Evolutionary conservation across 345 rosid species (phyloP), one percentile per base, ranked within the genome.

Genomic region (Iberis pinnata): DNA sequence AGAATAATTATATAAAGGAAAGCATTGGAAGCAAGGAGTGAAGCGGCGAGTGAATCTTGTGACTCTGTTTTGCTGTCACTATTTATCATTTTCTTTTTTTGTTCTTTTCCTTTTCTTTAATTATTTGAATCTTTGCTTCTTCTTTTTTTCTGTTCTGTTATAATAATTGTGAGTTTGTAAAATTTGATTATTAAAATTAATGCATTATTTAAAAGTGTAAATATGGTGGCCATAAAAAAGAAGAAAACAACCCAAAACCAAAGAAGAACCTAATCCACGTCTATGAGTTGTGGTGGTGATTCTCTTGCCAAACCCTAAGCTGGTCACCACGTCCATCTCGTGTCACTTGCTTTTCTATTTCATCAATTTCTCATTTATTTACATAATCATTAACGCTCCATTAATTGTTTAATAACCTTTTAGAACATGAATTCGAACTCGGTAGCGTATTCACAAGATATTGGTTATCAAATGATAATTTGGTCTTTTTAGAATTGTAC

Each of bases 201-300:
- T 20, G 8, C 5, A 6, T 5, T 19, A 31, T 7, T 41, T 20
- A 51, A 31, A 61, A 53, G 51, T 60, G 54, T 61, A 56, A 36
- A 48, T 48, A 35, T 68, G 68, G 68, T 68, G 63, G 35, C 36
- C 58, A 61, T 54, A 39, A 32, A 11, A 26, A 67, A 49, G 69
- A 57, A 53, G 29, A 8, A 8, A 9, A 7, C 33, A 29, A 29
- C 43, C 9, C 25, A 20, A 25, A 43, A 45, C 63, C 63, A 61
- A 40, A 58, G 63, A 43, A 52, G 74, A 80, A 80, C 86, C 95
- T 79, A 84, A 81, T 72, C 89, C 93, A 77, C 64, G 77, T 62
- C 78, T 79, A 72, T 61, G 64, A 53, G 69, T 68, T 80, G 90
- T 80, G 88, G 84, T 72, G 73, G 55, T 67, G 73, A 61, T 75